phyloP scores from a whole-genome alignment of 164 flowering plant species.

The Euptelea pleiosperma region DNA sequence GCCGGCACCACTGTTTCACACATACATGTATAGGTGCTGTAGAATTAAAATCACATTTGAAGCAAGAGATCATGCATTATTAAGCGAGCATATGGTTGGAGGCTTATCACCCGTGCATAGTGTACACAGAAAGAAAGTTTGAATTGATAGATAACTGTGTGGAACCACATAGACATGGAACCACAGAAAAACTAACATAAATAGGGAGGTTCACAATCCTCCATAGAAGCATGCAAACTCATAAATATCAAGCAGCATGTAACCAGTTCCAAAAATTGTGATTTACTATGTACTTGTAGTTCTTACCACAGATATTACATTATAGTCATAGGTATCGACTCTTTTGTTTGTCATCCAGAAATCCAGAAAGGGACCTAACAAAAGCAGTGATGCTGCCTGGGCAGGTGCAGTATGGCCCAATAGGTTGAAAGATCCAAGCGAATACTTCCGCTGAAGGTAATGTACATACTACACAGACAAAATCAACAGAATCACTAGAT shows the following conservation, averaged over 20 bases:
- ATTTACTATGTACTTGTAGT: background rate
- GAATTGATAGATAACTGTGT: too few species aligned
- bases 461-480: slow-evolving; percentile 66
- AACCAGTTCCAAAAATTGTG: background rate
- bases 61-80: too few species aligned
- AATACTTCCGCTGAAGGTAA: slow-evolving; percentile 69
- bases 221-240: background rate
- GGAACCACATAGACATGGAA: too few species aligned
- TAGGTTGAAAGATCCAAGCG: slow-evolving; percentile 83
- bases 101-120: too few species aligned
- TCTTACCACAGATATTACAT: slow-evolving; percentile 52
- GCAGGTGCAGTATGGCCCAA: slow-evolving; percentile 89
- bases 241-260: background rate
- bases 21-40: too few species aligned
- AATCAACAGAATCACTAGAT: slow-evolving; percentile 1
- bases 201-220: background rate
- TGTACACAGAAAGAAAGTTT: too few species aligned
- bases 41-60: too few species aligned
- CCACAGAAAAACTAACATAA: background rate
- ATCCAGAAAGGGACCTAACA: slow-evolving; percentile 79
- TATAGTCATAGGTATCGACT: slow-evolving; percentile 48
- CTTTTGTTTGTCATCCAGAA: slow-evolving; percentile 72
- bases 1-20: too few species aligned
- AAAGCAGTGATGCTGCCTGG: slow-evolving; percentile 73
- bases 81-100: too few species aligned